Conservation (phyloP, 106 monocot genomes). For the Allium cepa region DNA sequence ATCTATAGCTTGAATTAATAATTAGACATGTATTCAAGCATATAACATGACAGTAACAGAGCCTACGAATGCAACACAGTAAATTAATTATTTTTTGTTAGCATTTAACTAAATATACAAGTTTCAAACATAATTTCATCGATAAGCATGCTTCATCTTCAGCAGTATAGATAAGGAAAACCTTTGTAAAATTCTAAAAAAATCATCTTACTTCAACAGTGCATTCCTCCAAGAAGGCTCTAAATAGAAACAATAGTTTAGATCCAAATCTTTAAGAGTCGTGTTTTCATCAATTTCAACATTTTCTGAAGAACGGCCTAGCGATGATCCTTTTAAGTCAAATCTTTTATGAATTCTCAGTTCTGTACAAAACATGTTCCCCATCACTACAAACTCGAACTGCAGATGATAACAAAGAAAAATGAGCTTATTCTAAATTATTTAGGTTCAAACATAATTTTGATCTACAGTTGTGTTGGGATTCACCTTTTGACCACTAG, state of each 20-base stretch:
- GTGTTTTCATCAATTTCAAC: conserved; percentile 88
- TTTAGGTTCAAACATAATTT: background rate
- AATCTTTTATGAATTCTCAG: conserved; percentile 76
- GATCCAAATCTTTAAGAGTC: conserved; percentile 83
- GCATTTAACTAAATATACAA: background rate
- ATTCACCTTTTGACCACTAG: conserved; percentile 95
- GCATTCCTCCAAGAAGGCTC: conserved; percentile 80
- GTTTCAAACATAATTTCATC: background rate
- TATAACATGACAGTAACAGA: too few relatives aligned
- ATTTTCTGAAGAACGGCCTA: conserved; percentile 77
- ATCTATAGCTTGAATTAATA: too few relatives aligned
- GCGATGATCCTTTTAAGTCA: conserved; percentile 80
- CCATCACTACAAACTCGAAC: conserved; percentile 93
- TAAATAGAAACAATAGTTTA: conserved; percentile 60
- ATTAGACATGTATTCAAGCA: too few relatives aligned
- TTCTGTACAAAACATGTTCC: conserved; percentile 94
- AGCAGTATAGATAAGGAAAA: background rate
- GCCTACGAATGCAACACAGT: too few relatives aligned
- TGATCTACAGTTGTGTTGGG: background rate
- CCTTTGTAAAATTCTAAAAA: background rate
- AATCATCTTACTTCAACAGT: conserved; percentile 45
- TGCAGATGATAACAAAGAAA: conserved; percentile 29
- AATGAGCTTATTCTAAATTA: background rate
- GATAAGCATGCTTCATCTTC: background rate
- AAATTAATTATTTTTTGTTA: background rate